These are phyloP conservation scores for Globisporangium paroecandrum DNA, from an alignment of 352 stramenopile genomes.

Conservation along the genomic window DNA sequence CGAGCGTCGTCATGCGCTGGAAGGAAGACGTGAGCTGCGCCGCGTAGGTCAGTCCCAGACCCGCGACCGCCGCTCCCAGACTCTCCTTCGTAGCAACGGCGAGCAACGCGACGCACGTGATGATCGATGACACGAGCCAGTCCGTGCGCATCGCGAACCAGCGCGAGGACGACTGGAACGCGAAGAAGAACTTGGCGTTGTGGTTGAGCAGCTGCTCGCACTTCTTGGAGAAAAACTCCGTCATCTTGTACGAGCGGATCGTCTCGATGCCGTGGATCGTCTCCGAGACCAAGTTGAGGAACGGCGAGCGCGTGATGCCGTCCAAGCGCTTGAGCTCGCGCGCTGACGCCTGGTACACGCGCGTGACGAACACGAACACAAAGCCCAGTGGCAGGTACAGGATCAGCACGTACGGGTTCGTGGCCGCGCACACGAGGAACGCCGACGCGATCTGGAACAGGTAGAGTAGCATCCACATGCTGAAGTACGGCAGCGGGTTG, in stretches of 20 bases:
- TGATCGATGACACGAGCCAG: constrained; percentile 31
- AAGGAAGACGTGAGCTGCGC: constrained; percentile 82
- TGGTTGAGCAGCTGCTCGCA: constrained; percentile 28
- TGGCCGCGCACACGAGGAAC: constrained; percentile 43
- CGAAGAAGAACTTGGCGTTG: constrained; percentile 39
- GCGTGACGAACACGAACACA: constrained; percentile 38
- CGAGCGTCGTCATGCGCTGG: constrained; percentile 89
- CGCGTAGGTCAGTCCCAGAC: constrained; percentile 88
- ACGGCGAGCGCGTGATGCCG: constrained; percentile 72
- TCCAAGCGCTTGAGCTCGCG: constrained; percentile 93
- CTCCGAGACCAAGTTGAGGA: constrained; percentile 90
- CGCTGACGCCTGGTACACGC: constrained; percentile 71
- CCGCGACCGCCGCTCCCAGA: constrained; percentile 39
- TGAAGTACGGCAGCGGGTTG: constrained; percentile 47
- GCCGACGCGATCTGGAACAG: constrained; percentile 39
- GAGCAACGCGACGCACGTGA: constrained; percentile 26
- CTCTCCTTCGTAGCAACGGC: constrained; percentile 18
- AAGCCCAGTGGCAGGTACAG: constrained; percentile 44
- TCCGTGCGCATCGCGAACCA: constrained; percentile 45
- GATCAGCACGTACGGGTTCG: constrained; percentile 47
- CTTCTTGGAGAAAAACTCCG: constrained; percentile 3
- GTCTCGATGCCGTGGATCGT: constrained; percentile 89
- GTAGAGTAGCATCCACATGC: constrained; percentile 41
- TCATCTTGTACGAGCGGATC: constrained; percentile 63
- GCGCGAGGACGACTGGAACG: constrained; percentile 21